Conservation (phyloP, 1,284 basidiomycete species). For the Malassezia globosa region DNA sequence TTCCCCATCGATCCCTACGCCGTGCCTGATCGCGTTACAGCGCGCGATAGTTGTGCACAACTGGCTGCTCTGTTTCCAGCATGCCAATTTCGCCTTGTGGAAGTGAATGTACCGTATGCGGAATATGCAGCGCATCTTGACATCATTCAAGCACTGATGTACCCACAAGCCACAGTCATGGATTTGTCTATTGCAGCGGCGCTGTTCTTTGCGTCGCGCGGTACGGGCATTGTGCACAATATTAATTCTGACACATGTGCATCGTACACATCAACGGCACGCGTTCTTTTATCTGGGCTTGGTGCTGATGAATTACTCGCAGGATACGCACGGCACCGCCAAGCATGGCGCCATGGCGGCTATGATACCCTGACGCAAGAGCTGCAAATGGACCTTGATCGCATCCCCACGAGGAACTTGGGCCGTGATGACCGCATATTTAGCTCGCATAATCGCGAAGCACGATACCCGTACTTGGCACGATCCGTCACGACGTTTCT, state of each 20-base stretch:
- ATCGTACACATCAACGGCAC: constrained; percentile 61
- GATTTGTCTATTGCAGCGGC: constrained; percentile 75
- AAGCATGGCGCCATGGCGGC: constrained; percentile 53
- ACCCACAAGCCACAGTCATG: constrained; percentile 31
- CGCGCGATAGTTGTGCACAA: constrained; percentile 64
- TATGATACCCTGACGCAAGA: constrained; percentile 60
- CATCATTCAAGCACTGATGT: constrained; percentile 21
- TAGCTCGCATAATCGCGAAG: constrained; percentile 76
- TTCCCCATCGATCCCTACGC: constrained; percentile 48
- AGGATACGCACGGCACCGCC: constrained; percentile 80
- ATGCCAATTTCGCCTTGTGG: constrained; percentile 80
- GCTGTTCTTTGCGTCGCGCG: constrained; percentile 81
- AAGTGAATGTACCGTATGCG: constrained; percentile 70
- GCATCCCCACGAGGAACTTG: constrained; percentile 77
- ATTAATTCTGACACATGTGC: too few relatives aligned
- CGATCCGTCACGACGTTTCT: constrained; percentile 47
- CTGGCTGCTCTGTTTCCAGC: constrained; percentile 60
- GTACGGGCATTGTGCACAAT: constrained; percentile 35
- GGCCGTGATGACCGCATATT: constrained; percentile 87
- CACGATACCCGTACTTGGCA: constrained; percentile 47
- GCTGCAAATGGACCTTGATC: constrained; percentile 81
- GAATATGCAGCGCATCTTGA: constrained; percentile 49
- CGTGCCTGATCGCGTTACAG: constrained; percentile 80
- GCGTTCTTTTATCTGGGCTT: constrained; percentile 77
- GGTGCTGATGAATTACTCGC: constrained; percentile 92